Evolutionary conservation across 768 basidiomycete species (phyloP), one percentile per base, ranked within the genome.

Genomic region (Dentipellis fragilis): DNA sequence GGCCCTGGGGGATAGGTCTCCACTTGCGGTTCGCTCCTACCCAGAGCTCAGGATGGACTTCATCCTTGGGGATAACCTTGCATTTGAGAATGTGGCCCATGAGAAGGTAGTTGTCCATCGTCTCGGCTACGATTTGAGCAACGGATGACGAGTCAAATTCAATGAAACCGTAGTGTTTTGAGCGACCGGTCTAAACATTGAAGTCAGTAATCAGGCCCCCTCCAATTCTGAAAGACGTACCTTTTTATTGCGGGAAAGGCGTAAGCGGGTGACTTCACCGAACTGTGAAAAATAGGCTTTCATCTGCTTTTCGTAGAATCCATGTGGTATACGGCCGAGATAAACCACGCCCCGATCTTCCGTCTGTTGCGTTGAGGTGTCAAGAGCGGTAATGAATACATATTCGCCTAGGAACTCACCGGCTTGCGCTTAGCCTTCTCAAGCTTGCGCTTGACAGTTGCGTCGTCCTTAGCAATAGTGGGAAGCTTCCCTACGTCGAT

Each of bases 31-130:
- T 96, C 17, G 94, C 91, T n/a, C 96, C 95, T 10, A 94, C 75
- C 96, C 96, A 99, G 1, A 98, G 71, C 65, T 95, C 83, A 11
- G 93, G 89, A 68, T 98, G 95, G 1, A 98, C 82, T 58, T 94
- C 70, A 22, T 94, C 91, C 62, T 84, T 84, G 40, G 96, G 92
- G 57, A 98, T 83, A 52, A 93, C 69, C 70, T 90, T 88, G 75
- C 95, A 98, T 46, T 80, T 82, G 54, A 99, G 77, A 59, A 99
- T 87, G 66, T 96, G 95, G 7, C 95, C 94, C 78, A 88, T 81
- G 60, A 99, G 77, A 39, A 99, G 80, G 70, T 97, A 99, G 73
- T 96, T 98, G 77, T 99, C 84, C 96, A 98, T 98, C 47, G 95
- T 98, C 65, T 98, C 96, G 1, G 89, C 87, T 8, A 96, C 96